phyloP scores from a whole-genome alignment of 495 filamentous ascomycete species.

The Xanthoparmelia taractica region DNA sequence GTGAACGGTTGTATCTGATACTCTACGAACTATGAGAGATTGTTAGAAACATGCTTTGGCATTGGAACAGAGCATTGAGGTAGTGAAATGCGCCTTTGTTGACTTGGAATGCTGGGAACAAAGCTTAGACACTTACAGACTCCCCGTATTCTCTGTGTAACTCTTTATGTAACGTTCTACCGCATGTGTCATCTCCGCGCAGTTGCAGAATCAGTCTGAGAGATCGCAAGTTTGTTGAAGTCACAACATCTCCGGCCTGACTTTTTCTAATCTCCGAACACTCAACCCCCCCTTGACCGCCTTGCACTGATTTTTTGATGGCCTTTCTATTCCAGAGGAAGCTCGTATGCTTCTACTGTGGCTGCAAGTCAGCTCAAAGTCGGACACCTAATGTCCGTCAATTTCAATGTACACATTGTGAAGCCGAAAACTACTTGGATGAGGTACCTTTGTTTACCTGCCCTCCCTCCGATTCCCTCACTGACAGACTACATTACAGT shows the following conservation, averaged over 20 bases:
- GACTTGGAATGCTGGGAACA: neutral
- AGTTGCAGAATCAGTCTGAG: neutral
- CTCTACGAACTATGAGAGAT: too few species aligned
- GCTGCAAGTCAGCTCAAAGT: slow-evolving; percentile 48
- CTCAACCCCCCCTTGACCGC: neutral
- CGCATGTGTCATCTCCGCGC: neutral
- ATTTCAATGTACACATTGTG: slow-evolving; percentile 66
- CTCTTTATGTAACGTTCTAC: neutral
- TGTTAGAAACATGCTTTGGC: neutral
- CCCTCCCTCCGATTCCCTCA: slow-evolving; percentile 8
- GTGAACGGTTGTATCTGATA: too few species aligned
- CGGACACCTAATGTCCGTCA: slow-evolving; percentile 45
- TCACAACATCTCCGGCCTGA: neutral
- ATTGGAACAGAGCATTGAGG: neutral
- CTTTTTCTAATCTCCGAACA: slow-evolving; percentile 13
- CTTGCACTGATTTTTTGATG: slow-evolving; percentile 30
- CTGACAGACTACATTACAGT: slow-evolving; percentile 37
- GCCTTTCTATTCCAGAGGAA: slow-evolving; percentile 40
- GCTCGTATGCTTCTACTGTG: slow-evolving; percentile 73
- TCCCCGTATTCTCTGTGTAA: too few species aligned
- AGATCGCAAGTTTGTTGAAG: neutral
- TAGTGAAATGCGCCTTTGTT: neutral
- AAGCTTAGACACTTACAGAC: neutral
- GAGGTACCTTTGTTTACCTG: slow-evolving; percentile 35
- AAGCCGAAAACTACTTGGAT: slow-evolving; percentile 77